phyloP scores from a whole-genome alignment of 2,329 filamentous ascomycete species.

The Aureobasidium sp. region DNA sequence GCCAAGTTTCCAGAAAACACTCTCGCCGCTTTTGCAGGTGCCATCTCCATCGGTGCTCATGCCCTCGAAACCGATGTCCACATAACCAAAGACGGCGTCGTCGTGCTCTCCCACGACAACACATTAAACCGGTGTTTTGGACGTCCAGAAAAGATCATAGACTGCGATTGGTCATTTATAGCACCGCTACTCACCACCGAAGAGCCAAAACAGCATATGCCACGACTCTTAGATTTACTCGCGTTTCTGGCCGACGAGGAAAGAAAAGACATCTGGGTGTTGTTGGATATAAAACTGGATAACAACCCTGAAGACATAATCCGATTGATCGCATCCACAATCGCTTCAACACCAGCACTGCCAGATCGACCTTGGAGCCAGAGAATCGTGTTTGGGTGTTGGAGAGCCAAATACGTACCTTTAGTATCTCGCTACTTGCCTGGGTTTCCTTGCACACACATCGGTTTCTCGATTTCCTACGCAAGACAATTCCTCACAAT shows the following conservation, averaged over 20 bases:
- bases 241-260: constrained; percentile 60
- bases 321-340: constrained; percentile 55
- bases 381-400: constrained; percentile 72
- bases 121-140: constrained; percentile 78
- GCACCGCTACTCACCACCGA: constrained; percentile 59
- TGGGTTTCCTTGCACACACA: constrained; percentile 57
- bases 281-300: constrained; percentile 84
- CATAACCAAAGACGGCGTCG: constrained; percentile 70
- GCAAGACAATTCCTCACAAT: constrained; percentile 63
- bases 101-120: constrained; percentile 65
- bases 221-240: constrained; percentile 66
- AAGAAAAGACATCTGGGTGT: constrained; percentile 64
- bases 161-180: constrained; percentile 71
- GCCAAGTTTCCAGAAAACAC: constrained; percentile 77
- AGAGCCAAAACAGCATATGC: constrained; percentile 64
- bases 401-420: constrained; percentile 68
- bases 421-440: constrained; percentile 57
- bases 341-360: constrained; percentile 45
- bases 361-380: constrained; percentile 56
- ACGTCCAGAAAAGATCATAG: constrained; percentile 60
- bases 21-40: constrained; percentile 67
- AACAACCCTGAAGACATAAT: constrained; percentile 67
- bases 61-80: constrained; percentile 87
- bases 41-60: constrained; percentile 65
- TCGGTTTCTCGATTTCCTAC: constrained; percentile 59